Percentiles rank a stretch among this genome's conserved stretches.
Evolutionary conservation across 345 rosid genomes (phyloP).

Genomic region (Aquilaria malaccensis): DNA sequence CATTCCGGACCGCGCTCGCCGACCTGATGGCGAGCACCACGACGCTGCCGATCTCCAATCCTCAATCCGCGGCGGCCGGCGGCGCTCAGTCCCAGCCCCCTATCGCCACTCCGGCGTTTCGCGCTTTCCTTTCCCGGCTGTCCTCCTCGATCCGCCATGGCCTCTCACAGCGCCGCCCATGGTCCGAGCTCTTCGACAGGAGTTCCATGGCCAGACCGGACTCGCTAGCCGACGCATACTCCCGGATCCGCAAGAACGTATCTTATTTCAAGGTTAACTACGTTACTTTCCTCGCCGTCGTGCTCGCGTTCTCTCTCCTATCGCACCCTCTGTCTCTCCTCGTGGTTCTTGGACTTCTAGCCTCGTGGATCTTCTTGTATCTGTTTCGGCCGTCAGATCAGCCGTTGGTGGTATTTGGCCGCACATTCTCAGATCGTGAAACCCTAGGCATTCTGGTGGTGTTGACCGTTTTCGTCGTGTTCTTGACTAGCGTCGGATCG

Average conservation of each 20-base stretch:
- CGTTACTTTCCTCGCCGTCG: slow-evolving; percentile 42
- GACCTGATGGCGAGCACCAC: slow-evolving; percentile 44
- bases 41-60: slow-evolving; percentile 47
- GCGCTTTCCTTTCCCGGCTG: slow-evolving; percentile 62
- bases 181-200: slow-evolving; percentile 69
- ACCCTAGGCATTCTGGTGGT: slow-evolving; percentile 49
- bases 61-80: slow-evolving; percentile 19
- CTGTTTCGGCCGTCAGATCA: slow-evolving; percentile 76
- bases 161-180: slow-evolving; percentile 76
- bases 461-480: slow-evolving; percentile 53
- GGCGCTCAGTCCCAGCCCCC: slow-evolving; percentile 50
- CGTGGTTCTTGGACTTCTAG: slow-evolving; percentile 53
- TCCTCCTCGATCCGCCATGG: slow-evolving; percentile 61
- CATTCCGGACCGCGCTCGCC: slow-evolving; percentile 18
- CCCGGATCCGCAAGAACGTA: slow-evolving; percentile 61
- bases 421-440: slow-evolving; percentile 75
- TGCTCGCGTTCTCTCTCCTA: slow-evolving; percentile 64
- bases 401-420: slow-evolving; percentile 55
- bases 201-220: slow-evolving; percentile 54
- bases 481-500: slow-evolving; percentile 77
- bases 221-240: slow-evolving; percentile 51
- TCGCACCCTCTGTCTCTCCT: slow-evolving; percentile 73
- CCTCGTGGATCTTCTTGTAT: slow-evolving; percentile 60
- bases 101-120: slow-evolving; percentile 68
- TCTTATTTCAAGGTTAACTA: slow-evolving; percentile 73